Evolutionary conservation across 345 rosid genomes (phyloP).

Genomic region (Rhodamnia rubescens): DNA sequence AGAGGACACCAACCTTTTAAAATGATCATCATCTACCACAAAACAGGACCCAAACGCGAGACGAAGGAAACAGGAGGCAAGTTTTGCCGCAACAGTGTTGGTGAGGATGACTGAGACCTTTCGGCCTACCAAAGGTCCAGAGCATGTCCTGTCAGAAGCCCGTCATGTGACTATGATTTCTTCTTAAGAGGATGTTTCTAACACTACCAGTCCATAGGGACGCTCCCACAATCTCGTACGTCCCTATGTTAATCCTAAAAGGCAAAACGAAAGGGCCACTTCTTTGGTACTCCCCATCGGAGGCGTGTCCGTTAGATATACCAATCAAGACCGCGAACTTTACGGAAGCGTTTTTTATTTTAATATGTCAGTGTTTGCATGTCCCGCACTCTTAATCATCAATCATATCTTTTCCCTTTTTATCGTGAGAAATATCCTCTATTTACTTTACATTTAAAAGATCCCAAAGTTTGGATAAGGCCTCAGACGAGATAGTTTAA

Average conservation of each 20-base stretch:
- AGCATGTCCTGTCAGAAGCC: neutral
- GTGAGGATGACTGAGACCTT: neutral
- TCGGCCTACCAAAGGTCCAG: neutral
- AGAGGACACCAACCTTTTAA: neutral
- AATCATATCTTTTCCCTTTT: no score
- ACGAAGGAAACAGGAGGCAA: neutral
- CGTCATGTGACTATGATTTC: neutral
- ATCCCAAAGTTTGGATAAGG: no score
- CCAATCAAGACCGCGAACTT: fast-evolving
- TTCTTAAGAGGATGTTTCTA: neutral
- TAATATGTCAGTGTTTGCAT: no score
- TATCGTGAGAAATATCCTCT: no score
- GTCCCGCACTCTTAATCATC: fast-evolving
- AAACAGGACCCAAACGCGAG: neutral
- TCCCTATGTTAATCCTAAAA: neutral
- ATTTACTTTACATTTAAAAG: no score
- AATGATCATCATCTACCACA: neutral
- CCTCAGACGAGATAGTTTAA: no score
- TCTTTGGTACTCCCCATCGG: neutral
- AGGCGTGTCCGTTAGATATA: no score
- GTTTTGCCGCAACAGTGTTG: neutral
- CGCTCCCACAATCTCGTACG: neutral
- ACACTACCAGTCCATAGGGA: neutral
- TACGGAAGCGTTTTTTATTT: no score
- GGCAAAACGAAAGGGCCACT: neutral